These are phyloP conservation scores for Globisporangium acanthophoron DNA, from an alignment of 352 stramenopile species.

Conservation along the genomic window DNA sequence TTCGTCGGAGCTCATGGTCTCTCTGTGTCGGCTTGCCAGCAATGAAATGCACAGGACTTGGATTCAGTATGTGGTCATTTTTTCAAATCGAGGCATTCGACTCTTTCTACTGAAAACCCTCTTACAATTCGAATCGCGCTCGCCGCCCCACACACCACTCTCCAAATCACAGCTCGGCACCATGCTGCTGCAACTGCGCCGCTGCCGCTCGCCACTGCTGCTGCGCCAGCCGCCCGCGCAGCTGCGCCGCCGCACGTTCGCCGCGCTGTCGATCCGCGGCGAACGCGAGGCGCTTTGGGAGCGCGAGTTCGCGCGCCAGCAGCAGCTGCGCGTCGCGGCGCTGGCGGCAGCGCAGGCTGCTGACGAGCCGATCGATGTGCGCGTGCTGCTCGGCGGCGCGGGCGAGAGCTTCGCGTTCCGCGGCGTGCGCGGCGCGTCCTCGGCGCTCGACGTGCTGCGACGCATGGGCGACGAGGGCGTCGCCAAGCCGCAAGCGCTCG, in stretches of 20 bases:
- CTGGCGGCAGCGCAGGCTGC: constrained; percentile 10
- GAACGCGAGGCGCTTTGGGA: constrained; percentile 48
- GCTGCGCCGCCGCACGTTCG: constrained; percentile 4
- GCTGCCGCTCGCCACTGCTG: not conserved
- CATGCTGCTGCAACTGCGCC: not conserved
- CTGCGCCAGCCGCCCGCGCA: not conserved
- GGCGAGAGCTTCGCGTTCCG: constrained; percentile 31
- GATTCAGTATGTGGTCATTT: not conserved
- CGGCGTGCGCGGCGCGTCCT: constrained; percentile 34
- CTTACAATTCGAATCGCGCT: not conserved
- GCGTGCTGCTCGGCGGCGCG: constrained; percentile 21
- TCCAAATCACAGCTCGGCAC: not conserved
- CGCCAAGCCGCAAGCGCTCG: constrained; percentile 58
- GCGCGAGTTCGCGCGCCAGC: constrained; percentile 44
- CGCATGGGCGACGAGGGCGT: constrained; percentile 44
- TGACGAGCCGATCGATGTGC: constrained; percentile 35
- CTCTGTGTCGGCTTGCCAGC: not conserved
- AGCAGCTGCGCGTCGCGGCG: constrained; percentile 14
- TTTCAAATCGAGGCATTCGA: too few relatives aligned
- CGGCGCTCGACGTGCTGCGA: constrained; percentile 57
- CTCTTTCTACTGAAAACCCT: not conserved
- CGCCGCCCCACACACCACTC: not conserved
- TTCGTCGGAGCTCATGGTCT: constrained; percentile 46
- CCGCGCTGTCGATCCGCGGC: constrained; percentile 31
- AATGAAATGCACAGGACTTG: not conserved